Percentiles rank a stretch among this genome's conserved stretches.
These are phyloP conservation scores for Blechomonas ayalai DNA, from an alignment of 208 protist species.

Conservation along the genomic window DNA sequence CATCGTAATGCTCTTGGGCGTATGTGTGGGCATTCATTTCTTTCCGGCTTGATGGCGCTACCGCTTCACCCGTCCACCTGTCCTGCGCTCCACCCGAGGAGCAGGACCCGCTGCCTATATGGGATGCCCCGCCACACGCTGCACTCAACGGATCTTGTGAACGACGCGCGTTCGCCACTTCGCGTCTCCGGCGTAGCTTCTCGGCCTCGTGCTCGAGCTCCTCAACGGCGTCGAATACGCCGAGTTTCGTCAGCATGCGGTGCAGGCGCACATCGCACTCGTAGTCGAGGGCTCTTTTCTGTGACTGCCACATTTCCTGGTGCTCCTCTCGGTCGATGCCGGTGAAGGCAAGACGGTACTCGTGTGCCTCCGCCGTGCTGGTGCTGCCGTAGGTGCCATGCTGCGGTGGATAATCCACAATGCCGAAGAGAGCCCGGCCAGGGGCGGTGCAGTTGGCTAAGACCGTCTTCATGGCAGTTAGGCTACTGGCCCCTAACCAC, in stretches of 20 bases:
- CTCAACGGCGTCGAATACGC: slow-evolving; percentile 55
- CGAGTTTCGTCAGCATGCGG: slow-evolving; percentile 31
- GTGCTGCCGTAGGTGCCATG: slow-evolving; percentile 59
- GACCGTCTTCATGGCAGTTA: slow-evolving; percentile 34
- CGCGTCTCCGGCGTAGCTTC: slow-evolving; percentile 41
- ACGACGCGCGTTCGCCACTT: slow-evolving; percentile 31
- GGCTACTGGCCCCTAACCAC: slow-evolving; percentile 64
- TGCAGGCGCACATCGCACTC: slow-evolving; percentile 81
- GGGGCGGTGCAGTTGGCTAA: slow-evolving; percentile 49
- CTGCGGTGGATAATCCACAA: slow-evolving; percentile 39
- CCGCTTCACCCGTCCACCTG: too few species aligned
- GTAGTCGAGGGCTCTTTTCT: slow-evolving; percentile 78
- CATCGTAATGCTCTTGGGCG: slow-evolving; percentile 21
- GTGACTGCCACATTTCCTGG: slow-evolving; percentile 57
- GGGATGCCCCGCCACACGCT: too few species aligned
- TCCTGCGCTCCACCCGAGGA: too few species aligned
- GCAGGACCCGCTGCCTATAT: too few species aligned
- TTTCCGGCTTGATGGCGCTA: too few species aligned
- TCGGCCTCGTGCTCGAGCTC: slow-evolving; percentile 75
- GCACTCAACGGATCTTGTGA: too few species aligned
- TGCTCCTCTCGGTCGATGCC: slow-evolving; percentile 63
- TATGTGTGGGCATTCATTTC: too few species aligned
- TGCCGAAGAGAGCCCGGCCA: slow-evolving; percentile 33
- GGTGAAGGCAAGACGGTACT: slow-evolving; percentile 68
- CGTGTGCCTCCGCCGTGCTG: slow-evolving; percentile 60